These are phyloP conservation scores for Hebeloma cylindrosporum DNA, from an alignment of 768 basidiomycete genomes.

Conservation along the genomic window DNA sequence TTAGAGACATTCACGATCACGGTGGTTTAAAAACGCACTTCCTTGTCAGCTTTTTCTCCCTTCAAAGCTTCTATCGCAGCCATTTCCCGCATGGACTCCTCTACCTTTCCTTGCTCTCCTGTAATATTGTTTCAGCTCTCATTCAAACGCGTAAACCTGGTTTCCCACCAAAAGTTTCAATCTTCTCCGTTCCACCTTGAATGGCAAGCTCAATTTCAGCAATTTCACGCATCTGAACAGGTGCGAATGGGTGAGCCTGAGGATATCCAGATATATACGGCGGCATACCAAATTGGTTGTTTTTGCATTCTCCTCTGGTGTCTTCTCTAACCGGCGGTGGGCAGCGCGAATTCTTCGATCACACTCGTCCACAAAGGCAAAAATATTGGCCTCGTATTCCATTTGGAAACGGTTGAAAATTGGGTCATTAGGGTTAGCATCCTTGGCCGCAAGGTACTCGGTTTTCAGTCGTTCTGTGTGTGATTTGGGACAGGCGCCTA, in stretches of 20 bases:
- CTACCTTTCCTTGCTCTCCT: slow-evolving; percentile 99
- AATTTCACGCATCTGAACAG: slow-evolving; percentile 91
- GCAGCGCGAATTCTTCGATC: slow-evolving; percentile 93
- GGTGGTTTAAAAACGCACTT: slow-evolving; percentile 50
- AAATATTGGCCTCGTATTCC: slow-evolving; percentile 95
- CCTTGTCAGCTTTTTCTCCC: slow-evolving; percentile 93
- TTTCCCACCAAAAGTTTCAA: slow-evolving; percentile 80
- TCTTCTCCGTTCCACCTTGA: slow-evolving; percentile 98
- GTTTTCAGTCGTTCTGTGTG: slow-evolving; percentile 93
- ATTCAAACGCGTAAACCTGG: slow-evolving; percentile 7
- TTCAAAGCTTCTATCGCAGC: slow-evolving; percentile 97
- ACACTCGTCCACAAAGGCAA: slow-evolving; percentile 96
- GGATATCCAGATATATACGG: slow-evolving; percentile 2
- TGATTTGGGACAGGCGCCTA: slow-evolving; percentile 95
- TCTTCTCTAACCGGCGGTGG: slow-evolving; percentile 96
- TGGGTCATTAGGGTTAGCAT: slow-evolving; percentile 75
- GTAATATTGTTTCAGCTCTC: too few relatives aligned
- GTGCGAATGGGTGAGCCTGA: slow-evolving; percentile 7
- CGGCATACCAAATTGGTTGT: slow-evolving; percentile 88
- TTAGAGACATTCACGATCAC: slow-evolving; percentile 8
- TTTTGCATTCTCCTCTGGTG: slow-evolving; percentile 99
- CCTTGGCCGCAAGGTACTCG: slow-evolving; percentile 80
- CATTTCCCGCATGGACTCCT: slow-evolving; percentile 98
- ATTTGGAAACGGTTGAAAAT: slow-evolving; percentile 85
- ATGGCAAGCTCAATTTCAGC: slow-evolving; percentile 99